Evolutionary conservation across 495 filamentous ascomycete species (phyloP), one percentile per base, ranked within the genome.

Genomic region (Penicillium psychrofluorescens): DNA sequence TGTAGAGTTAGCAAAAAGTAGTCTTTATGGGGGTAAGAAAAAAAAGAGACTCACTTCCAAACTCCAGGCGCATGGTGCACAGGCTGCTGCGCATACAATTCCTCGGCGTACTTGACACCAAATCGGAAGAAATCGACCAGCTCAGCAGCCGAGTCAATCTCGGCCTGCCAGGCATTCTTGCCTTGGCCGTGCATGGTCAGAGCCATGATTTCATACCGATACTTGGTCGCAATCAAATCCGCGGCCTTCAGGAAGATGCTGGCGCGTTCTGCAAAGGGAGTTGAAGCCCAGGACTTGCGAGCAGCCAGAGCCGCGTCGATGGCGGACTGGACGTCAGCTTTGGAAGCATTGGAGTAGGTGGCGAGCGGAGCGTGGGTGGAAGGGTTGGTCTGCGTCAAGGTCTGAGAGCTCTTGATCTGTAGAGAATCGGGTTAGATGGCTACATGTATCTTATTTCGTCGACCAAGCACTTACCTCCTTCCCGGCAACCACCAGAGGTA

Each of bases 161-260:
- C 90, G 13, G 90, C 90, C 63, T 96, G 90, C 88, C 88, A 95
- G 16, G 85, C 86, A 63, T 95, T 95, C 76, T 96, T 96, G 49
- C 90, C 90, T 64, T 96, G 90, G 29, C 90, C 90, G 15, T 95
- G 74, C 77, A 96, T 95, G 7, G 90, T 96, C 32, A 88, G 77
- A 7, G 90, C 90, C 84, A 95, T 90, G 44, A 96, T 71, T 46
- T 92, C 86, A 62, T 94, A 94, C 53, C 90, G 79, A 69, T 96
- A 95, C 65, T 95, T 95, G 48, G 79, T 81, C 30, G 86, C 71
- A 54, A 96, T 81, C 44, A 96, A 68, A 58, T 95, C 90, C 9
- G 90, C 90, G 1, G 90, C 90, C 70, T 95, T 95, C 36, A 96
- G 77, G 69, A 96, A 96, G 50, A 96, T 70, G 46, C 90, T 88